These are phyloP conservation scores for Candida caryicola DNA, from an alignment of 805 yeast genomes.

Conservation along the genomic window DNA sequence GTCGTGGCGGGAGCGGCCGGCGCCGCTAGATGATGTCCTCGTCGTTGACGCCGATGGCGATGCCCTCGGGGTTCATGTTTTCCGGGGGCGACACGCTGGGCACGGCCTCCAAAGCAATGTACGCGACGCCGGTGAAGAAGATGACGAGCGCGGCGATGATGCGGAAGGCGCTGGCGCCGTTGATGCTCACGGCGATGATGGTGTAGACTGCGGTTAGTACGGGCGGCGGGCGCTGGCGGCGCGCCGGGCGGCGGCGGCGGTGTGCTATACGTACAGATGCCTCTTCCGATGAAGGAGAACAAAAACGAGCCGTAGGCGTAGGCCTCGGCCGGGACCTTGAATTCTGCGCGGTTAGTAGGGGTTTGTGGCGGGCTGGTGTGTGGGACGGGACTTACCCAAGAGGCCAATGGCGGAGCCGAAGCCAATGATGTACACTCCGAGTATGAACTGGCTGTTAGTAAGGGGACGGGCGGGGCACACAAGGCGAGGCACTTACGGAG, in stretches of 20 bases:
- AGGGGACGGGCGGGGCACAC: neutral
- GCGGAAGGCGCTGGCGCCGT: constrained; percentile 55
- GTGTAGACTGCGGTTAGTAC: constrained; percentile 36
- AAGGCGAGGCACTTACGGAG: constrained; percentile 24
- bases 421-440: constrained; percentile 55
- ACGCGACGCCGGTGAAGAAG: constrained; percentile 59
- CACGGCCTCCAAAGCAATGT: constrained; percentile 61
- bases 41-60: constrained; percentile 36
- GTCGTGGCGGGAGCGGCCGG: too few species aligned
- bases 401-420: constrained; percentile 54
- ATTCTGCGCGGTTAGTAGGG: constrained; percentile 34
- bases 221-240: too few species aligned
- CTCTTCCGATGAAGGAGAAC: constrained; percentile 74
- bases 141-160: constrained; percentile 56
- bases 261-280: constrained; percentile 48
- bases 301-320: constrained; percentile 64
- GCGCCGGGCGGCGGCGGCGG: too few species aligned
- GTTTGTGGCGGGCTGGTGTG: neutral
- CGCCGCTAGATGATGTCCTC: constrained; percentile 36
- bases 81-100: constrained; percentile 79
- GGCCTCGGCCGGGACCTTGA: constrained; percentile 57
- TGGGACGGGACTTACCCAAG: constrained; percentile 35
- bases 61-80: constrained; percentile 60
- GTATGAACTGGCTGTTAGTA: constrained; percentile 45
- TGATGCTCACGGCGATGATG: constrained; percentile 34